Evolutionary conservation across 23 red algal genomes (phyloP).

Genomic region (Chondrus crispus): DNA sequence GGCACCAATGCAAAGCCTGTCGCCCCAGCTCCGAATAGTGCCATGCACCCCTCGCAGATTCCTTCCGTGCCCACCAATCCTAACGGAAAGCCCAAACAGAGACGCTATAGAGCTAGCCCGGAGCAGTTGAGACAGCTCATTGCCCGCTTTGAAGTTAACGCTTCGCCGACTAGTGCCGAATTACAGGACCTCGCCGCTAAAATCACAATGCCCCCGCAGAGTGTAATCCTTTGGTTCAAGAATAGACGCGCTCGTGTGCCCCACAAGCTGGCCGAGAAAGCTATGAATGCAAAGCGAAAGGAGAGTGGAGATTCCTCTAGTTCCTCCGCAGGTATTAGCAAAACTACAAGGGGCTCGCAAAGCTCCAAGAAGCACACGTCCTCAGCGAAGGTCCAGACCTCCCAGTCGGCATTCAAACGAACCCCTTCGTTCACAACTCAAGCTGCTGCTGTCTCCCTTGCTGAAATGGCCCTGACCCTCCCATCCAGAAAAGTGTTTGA

Average conservation of each 20-base stretch:
- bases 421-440: not conserved
- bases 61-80: not conserved
- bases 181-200: slow-evolving; percentile 39
- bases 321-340: not conserved
- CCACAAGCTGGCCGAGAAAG: slow-evolving; percentile 59
- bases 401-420: not conserved
- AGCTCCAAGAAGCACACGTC: not conserved
- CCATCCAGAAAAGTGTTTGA: no score
- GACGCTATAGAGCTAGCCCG: slow-evolving; percentile 62
- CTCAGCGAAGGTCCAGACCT: not conserved
- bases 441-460: not conserved
- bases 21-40: not conserved
- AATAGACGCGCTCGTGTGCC: slow-evolving; percentile 69
- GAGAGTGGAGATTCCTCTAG: not conserved
- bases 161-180: slow-evolving; percentile 51
- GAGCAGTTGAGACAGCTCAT: slow-evolving; percentile 59
- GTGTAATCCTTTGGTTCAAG: slow-evolving; percentile 76
- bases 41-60: not conserved
- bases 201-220: slow-evolving; percentile 68
- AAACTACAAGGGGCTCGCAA: not conserved
- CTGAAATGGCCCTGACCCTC: not conserved
- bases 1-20: not conserved
- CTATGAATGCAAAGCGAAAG: not conserved
- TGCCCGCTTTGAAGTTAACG: slow-evolving; percentile 41
- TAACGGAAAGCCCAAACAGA: slow-evolving; percentile 59